Conservation (phyloP, 345 rosid species). For the Adansonia digitata region DNA sequence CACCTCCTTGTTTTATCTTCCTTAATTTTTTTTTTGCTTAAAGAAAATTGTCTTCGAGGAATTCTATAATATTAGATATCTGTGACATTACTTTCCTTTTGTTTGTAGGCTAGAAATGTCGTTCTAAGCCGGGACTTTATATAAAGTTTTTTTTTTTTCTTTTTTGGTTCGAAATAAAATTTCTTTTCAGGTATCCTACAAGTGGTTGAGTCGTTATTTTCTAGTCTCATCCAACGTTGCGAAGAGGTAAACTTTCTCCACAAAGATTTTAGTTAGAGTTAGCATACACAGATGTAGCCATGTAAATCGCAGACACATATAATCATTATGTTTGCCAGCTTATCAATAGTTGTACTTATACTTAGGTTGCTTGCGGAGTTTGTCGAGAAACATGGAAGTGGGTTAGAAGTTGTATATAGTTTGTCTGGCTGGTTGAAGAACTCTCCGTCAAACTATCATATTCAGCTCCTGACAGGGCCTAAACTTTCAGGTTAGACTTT, state of each 20-base stretch:
- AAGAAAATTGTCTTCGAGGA: not conserved
- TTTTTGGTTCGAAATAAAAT: slow-evolving; percentile 3
- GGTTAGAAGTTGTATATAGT: slow-evolving; percentile 62
- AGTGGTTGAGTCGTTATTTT: slow-evolving; percentile 93
- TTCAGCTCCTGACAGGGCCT: slow-evolving; percentile 62
- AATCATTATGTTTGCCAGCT: not conserved
- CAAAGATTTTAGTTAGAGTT: slow-evolving; percentile 1
- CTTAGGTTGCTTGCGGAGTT: slow-evolving; percentile 79
- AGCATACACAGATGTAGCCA: not conserved
- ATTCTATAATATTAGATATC: not conserved
- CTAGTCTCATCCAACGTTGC: slow-evolving; percentile 68
- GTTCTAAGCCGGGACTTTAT: not conserved
- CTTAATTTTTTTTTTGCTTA: not conserved
- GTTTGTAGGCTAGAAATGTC: not conserved
- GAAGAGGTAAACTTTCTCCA: slow-evolving; percentile 43
- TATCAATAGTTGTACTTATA: not conserved
- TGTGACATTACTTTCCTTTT: not conserved
- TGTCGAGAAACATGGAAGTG: slow-evolving; percentile 50
- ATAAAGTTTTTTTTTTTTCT: not conserved
- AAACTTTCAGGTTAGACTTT: slow-evolving; percentile 63
- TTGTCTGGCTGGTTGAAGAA: slow-evolving; percentile 81
- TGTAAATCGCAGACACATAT: not conserved
- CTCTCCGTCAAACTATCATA: slow-evolving; percentile 49
- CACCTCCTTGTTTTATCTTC: not conserved
- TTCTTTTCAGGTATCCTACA: slow-evolving; percentile 78